Conservation (phyloP, 495 filamentous ascomycete genomes). For the Penicillium manginii region DNA sequence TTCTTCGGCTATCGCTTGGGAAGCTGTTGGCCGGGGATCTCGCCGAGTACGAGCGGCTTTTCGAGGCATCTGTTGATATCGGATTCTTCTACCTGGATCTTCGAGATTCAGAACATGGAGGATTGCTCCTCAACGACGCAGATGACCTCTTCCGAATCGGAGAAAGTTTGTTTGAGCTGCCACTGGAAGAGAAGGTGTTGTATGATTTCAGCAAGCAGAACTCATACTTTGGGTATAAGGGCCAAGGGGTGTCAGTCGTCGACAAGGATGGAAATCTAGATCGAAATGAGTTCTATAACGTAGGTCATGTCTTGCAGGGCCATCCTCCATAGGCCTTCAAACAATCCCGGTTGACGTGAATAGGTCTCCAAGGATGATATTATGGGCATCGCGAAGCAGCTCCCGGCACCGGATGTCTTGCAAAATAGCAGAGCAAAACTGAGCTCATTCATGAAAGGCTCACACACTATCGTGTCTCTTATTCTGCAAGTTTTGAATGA, state of each 20-base stretch:
- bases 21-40: slow-evolving; percentile 49
- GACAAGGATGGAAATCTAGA: slow-evolving; percentile 59
- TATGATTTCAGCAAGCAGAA: slow-evolving; percentile 51
- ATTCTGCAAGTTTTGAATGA: slow-evolving; percentile 55
- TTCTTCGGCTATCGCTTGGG: slow-evolving; percentile 55
- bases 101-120: slow-evolving; percentile 38
- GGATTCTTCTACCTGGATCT: slow-evolving; percentile 70
- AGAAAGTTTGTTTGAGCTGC: slow-evolving; percentile 51
- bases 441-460: slow-evolving; percentile 47
- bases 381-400: slow-evolving; percentile 42
- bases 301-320: slow-evolving; percentile 28
- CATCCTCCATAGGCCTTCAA: neutral
- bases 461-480: slow-evolving; percentile 52
- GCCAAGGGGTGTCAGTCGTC: slow-evolving; percentile 50
- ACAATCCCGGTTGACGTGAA: neutral
- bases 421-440: slow-evolving; percentile 42
- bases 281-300: slow-evolving; percentile 67
- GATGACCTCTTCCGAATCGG: slow-evolving; percentile 51
- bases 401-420: slow-evolving; percentile 52
- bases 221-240: slow-evolving; percentile 61
- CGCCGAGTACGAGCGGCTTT: slow-evolving; percentile 49
- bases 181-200: slow-evolving; percentile 55
- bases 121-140: slow-evolving; percentile 46
- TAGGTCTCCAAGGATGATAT: slow-evolving; percentile 59
- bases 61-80: slow-evolving; percentile 53